Base-by-base conservation (phyloP, 78 protist species). In the Dictyostelium firmibasis region DNA sequence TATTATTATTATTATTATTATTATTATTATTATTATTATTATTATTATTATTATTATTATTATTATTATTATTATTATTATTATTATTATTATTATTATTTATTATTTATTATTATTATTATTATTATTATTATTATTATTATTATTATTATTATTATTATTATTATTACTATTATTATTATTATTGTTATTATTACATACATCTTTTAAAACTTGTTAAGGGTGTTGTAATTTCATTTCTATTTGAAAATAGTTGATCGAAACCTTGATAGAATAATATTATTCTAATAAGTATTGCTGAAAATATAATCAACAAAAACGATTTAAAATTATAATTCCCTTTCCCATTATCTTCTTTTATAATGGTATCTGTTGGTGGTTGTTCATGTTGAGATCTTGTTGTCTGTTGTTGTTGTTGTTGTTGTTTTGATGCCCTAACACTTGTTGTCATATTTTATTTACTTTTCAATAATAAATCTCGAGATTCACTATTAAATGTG, bases 201-300 rank as follows among this genome's bases (percentile, higher is more conserved):
- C 95, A 84, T 92, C 95, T 62, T 72, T 82, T 92, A 79, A 85
- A 85, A 53, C 82, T 83, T 25, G 95, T 92, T 83, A 92, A 33
- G 14, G 95, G 95, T 62, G 95, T 92, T 20, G 85, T 64, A 23
- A 92, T 78, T 79, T 92, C 95, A 79, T 92, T 89, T 70, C 94
- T 89, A 7, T 78, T 50, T 31, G 94, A 78, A 23, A 89, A 69
- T 13, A 81, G n/a, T 67, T 81, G 72, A 33, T 89, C 77, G 36
- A 89, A 89, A 23, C 82, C 94, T 81, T 89, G 85, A 81, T 89
- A 89, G 29, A 79, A 89, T 31, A 89, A 47, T 27, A 89, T 50
- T 14, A 89, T 29, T 81, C 94, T 60, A 1, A 78, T 11, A 1
- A 89, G 33, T 41, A 67, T 27, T 4, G 87, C 44, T 23, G 69